Base-by-base conservation (phyloP, 139 green algal species). In the Picochlorum sp. region DNA sequence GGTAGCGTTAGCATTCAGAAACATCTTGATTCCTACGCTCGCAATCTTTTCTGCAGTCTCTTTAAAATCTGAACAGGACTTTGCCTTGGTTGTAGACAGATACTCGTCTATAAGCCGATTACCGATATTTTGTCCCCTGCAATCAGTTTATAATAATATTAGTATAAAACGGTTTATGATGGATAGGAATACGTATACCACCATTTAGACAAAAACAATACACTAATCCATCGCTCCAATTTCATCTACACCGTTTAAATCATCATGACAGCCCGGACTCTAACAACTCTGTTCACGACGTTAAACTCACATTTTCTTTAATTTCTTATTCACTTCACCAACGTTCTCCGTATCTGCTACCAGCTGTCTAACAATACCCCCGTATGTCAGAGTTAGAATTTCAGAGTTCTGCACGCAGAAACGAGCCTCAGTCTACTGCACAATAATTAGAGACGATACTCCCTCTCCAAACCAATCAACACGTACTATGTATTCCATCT, bases 351-450 rank as follows among this genome's bases (percentile, higher is more conserved):
- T 83, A 59, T 98, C 92, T 2, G 75, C 66, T 20, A 98, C 79
- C 1, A 98, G 79, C 65, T 98, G 92, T 13, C 91, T 76, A 3
- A 98, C 85, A n/a, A 98, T 78, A 16, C 88, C 87, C 22, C 92
- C 92, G 76, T 98, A 97, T 0, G 86, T 96, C n/a, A 97, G 64
- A 4, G 83, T 90, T 64, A 98, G 93, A 10, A 98, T 81, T 76
- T 98, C 92, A 3, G 88, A 73, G 51, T 93, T 95, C 86, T 90
- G 81, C 54, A 63, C 20, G 22, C 36, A 61, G 30, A 29, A 7
- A 14, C 44, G 30, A 31, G n/a, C n/a, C n/a, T n/a, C n/a, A n/a
- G n/a, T n/a, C n/a, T n/a, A n/a, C n/a, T n/a, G n/a, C n/a, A n/a
- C n/a, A n/a, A n/a, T n/a, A n/a, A n/a, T n/a, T n/a, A n/a, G n/a